Percentiles rank a stretch among this genome's conserved stretches.
Conservation (phyloP, 805 yeast species). For the Suhomyces pyralidae region DNA sequence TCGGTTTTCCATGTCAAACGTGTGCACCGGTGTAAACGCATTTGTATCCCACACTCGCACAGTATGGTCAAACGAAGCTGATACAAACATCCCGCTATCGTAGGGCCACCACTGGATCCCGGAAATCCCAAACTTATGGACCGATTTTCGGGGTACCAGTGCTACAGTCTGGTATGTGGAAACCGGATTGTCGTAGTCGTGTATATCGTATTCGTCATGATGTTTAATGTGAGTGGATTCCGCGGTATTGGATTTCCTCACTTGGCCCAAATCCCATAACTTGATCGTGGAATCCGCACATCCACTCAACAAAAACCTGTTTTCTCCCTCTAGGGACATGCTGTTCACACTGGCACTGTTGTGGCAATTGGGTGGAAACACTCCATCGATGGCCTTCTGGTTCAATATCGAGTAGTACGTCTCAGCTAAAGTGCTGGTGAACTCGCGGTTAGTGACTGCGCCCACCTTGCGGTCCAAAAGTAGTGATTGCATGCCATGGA, state of each 20-base stretch:
- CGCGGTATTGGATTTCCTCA: background rate
- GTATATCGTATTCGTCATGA: conserved; percentile 17
- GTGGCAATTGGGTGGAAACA: conserved; percentile 46
- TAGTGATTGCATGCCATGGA: conserved; percentile 36
- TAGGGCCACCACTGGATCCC: conserved; percentile 82
- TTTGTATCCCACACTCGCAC: conserved; percentile 82
- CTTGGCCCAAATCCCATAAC: conserved; percentile 54
- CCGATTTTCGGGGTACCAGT: conserved; percentile 35
- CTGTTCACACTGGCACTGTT: conserved; percentile 55
- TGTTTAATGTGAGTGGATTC: conserved; percentile 11
- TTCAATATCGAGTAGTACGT: conserved; percentile 29
- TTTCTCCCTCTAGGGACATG: conserved; percentile 51
- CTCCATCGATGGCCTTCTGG: conserved; percentile 19
- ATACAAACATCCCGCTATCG: conserved; percentile 82
- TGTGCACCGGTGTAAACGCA: conserved; percentile 60
- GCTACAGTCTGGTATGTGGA: conserved; percentile 25
- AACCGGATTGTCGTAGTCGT: conserved; percentile 33
- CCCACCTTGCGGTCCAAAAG: conserved; percentile 33
- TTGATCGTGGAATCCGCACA: conserved; percentile 68
- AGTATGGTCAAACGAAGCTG: conserved; percentile 75
- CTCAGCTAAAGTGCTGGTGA: conserved; percentile 36
- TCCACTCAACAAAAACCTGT: conserved; percentile 59
- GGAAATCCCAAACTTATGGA: conserved; percentile 73
- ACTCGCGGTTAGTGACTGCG: conserved; percentile 27
- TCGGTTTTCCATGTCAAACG: conserved; percentile 58